Base-by-base conservation (phyloP, 139 green algal species). In the Zygnema cylindricum region DNA sequence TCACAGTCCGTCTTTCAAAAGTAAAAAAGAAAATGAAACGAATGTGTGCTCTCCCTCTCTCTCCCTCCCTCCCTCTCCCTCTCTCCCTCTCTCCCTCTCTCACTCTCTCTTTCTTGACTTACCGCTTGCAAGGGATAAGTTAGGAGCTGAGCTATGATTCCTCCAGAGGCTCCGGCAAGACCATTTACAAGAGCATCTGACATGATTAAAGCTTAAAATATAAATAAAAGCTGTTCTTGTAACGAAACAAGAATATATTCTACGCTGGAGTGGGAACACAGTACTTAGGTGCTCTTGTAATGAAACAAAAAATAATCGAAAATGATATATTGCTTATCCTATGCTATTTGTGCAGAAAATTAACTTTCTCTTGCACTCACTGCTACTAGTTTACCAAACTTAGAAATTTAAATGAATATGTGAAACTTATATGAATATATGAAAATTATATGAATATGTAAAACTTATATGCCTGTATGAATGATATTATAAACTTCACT, bases 51-150 rank as follows among this genome's bases (percentile, higher is more conserved):
- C n/a, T n/a, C n/a, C n/a, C n/a, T n/a, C n/a, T n/a, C n/a, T n/a
- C n/a, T n/a, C n/a, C n/a, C n/a, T n/a, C n/a, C n/a, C n/a, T n/a
- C n/a, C n/a, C n/a, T n/a, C n/a, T n/a, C n/a, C n/a, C n/a, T n/a
- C n/a, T n/a, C n/a, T n/a, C n/a, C n/a, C n/a, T n/a, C n/a, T n/a
- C n/a, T n/a, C n/a, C n/a, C n/a, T n/a, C n/a, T n/a, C n/a, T n/a
- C n/a, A n/a, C n/a, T n/a, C n/a, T n/a, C n/a, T n/a, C n/a, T n/a
- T n/a, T n/a, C 71, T 41, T 22, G 40, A 79, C 84, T 93, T 33
- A 94, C 55, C 23, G 91, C 91, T 69, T 93, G 82, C 54, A 94
- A 89, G 33, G 91, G 91, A 69, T 94, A 94, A n/a, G 91, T 94
- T 1, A 90, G 38, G 1, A 93, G 77, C n/a, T 91, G 77, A 55